phyloP scores from a whole-genome alignment of 2,329 filamentous ascomycete genomes.

The Aspergillus sp. region DNA sequence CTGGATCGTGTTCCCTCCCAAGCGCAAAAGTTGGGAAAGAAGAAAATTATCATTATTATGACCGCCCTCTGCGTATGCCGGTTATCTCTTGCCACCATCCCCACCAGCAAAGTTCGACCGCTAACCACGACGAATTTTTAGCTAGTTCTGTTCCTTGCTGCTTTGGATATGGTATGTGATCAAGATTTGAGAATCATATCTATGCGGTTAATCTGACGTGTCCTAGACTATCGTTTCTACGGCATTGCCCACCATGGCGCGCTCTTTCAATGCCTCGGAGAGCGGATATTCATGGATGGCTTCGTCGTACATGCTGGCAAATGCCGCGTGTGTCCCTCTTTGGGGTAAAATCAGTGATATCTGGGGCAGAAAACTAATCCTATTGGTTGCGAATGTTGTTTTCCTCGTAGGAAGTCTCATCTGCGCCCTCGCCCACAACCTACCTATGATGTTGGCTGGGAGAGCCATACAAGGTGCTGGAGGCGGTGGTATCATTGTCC shows the following conservation, averaged over 20 bases:
- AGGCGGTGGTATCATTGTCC: slow-evolving; percentile 62
- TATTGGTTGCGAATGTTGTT: slow-evolving; percentile 59
- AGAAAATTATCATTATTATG: slow-evolving; percentile 43
- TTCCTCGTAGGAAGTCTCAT: slow-evolving; percentile 64
- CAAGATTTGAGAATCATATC: background rate
- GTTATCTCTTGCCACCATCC: background rate
- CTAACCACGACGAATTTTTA: slow-evolving; percentile 16
- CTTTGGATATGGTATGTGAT: slow-evolving; percentile 54
- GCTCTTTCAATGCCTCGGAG: slow-evolving; percentile 42
- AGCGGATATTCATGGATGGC: slow-evolving; percentile 51
- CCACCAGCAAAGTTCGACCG: background rate
- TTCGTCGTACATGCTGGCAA: slow-evolving; percentile 47
- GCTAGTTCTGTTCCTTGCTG: slow-evolving; percentile 60
- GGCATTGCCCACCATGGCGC: slow-evolving; percentile 45
- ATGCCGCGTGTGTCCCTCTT: slow-evolving; percentile 52
- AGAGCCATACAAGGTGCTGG: slow-evolving; percentile 64
- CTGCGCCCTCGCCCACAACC: slow-evolving; percentile 57
- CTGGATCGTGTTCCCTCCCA: slow-evolving; percentile 37
- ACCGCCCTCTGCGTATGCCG: slow-evolving; percentile 39
- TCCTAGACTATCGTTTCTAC: slow-evolving; percentile 46
- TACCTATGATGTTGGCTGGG: slow-evolving; percentile 63
- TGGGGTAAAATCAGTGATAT: slow-evolving; percentile 68
- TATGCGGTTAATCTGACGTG: slow-evolving; percentile 5
- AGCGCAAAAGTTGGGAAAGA: slow-evolving; percentile 40
- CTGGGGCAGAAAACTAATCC: slow-evolving; percentile 63